A percentile compares a stretch with the other conserved stretches of the same genome.
Conservation (phyloP, 2,329 filamentous ascomycete species). For the Penicillium capsulatum region DNA sequence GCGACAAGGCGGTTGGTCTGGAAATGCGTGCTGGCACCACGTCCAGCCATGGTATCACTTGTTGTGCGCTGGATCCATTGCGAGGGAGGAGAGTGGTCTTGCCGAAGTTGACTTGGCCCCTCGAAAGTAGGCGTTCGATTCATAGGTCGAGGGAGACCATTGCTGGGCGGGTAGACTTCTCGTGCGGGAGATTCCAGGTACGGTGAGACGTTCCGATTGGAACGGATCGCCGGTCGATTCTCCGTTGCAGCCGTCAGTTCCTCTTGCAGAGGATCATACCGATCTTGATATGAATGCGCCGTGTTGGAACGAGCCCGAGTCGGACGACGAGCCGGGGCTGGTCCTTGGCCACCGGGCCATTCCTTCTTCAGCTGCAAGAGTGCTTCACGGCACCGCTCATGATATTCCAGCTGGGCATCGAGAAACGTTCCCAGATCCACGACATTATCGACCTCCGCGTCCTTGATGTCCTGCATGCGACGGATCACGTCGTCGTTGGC, state of each 20-base stretch:
- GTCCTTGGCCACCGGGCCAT: constrained; percentile 54
- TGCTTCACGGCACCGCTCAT: constrained; percentile 85
- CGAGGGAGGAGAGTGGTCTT: constrained; percentile 50
- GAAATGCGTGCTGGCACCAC: constrained; percentile 44
- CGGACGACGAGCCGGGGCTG: constrained; percentile 37
- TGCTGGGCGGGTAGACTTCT: constrained; percentile 42
- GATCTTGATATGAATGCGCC: constrained; percentile 59
- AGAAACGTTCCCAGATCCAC: constrained; percentile 75
- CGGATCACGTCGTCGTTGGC: constrained; percentile 85
- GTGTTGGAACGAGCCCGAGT: constrained; percentile 60
- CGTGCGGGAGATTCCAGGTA: constrained; percentile 37
- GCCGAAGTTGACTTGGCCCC: constrained; percentile 50
- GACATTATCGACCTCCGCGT: constrained; percentile 79
- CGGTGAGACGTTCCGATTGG: constrained; percentile 38
- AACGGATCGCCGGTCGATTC: constrained; percentile 52
- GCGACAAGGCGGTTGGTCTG: constrained; percentile 39
- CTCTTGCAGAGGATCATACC: constrained; percentile 55
- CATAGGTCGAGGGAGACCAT: constrained; percentile 45
- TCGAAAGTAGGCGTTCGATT: constrained; percentile 57
- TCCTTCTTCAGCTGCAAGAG: constrained; percentile 65
- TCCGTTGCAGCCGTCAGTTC: constrained; percentile 49
- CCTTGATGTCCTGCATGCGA: constrained; percentile 94
- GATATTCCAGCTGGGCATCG: constrained; percentile 83
- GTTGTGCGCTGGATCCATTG: constrained; percentile 50
- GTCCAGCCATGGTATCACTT: constrained; percentile 52